These are phyloP conservation scores for Podospora didyma DNA, from an alignment of 495 filamentous ascomycete genomes.

Conservation along the genomic window DNA sequence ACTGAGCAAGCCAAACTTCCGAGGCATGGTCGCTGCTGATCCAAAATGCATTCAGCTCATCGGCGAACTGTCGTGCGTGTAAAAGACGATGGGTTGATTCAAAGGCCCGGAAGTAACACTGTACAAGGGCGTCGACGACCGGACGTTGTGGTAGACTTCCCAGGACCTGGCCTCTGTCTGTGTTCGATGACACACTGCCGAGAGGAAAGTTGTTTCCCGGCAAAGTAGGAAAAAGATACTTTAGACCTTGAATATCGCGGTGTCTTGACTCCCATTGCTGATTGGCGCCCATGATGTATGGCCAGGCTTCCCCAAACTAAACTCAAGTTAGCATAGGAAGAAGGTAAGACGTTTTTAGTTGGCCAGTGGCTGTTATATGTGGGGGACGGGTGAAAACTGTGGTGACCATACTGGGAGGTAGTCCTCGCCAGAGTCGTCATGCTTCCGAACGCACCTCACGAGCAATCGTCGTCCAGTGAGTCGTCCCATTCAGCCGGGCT, in stretches of 20 bases:
- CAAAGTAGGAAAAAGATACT: slow-evolving; percentile 16
- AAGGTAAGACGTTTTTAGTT: background rate
- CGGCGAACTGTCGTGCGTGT: slow-evolving; percentile 14
- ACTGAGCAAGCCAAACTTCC: slow-evolving; percentile 24
- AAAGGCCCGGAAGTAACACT: slow-evolving; percentile 22
- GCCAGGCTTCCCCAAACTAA: slow-evolving; percentile 23
- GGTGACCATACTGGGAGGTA: background rate
- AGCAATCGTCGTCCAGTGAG: slow-evolving; percentile 22
- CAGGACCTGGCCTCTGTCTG: slow-evolving; percentile 14
- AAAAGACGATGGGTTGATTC: slow-evolving; percentile 25
- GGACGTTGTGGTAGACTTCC: slow-evolving; percentile 17
- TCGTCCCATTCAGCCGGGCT: slow-evolving; percentile 12
- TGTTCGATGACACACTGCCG: slow-evolving; percentile 12
- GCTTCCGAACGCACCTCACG: slow-evolving; percentile 17
- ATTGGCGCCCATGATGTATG: slow-evolving; percentile 18
- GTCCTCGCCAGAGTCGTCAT: background rate
- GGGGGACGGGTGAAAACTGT: background rate
- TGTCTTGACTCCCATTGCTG: slow-evolving; percentile 19
- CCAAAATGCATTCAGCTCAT: slow-evolving; percentile 21
- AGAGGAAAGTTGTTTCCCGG: slow-evolving; percentile 21
- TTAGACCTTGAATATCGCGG: slow-evolving; percentile 17
- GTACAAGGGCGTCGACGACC: slow-evolving; percentile 18
- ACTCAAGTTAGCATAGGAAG: background rate
- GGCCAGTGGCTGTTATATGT: background rate
- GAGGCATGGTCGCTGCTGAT: slow-evolving; percentile 11